These are phyloP conservation scores for Fusarium buxicola DNA, from an alignment of 2,329 filamentous ascomycete species.

Conservation along the genomic window DNA sequence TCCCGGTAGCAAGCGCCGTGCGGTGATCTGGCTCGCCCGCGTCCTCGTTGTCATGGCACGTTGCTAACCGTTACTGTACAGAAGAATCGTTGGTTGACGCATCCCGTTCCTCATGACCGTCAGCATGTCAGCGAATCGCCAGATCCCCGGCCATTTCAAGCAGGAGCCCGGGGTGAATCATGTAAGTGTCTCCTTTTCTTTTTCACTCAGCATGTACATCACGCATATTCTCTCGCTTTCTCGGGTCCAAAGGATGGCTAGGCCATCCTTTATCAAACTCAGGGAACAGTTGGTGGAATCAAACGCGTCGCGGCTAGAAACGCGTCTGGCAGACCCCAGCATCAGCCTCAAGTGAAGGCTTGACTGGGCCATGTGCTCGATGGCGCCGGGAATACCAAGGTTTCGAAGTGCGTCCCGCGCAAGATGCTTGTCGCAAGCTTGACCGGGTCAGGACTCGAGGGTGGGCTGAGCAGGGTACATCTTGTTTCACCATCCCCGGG, in stretches of 20 bases:
- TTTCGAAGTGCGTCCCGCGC: constrained; percentile 29
- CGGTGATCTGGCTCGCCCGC: constrained; percentile 26
- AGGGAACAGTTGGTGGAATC: constrained; percentile 11
- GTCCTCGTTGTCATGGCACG: constrained; percentile 21
- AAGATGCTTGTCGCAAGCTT: constrained; percentile 57
- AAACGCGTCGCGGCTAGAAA: constrained; percentile 27
- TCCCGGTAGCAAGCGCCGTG: constrained; percentile 34
- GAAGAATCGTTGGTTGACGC: constrained; percentile 31
- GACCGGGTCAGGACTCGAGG: constrained; percentile 56
- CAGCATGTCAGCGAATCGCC: constrained; percentile 48
- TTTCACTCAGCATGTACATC: constrained; percentile 3
- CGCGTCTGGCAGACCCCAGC: constrained; percentile 30
- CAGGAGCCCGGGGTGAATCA: constrained; percentile 45
- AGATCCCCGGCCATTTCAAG: constrained; percentile 47
- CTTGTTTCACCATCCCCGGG: constrained; percentile 64
- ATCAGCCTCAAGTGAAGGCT: constrained; percentile 44
- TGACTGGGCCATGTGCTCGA: constrained; percentile 24
- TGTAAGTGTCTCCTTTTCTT: constrained; percentile 44
- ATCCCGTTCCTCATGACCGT: constrained; percentile 40
- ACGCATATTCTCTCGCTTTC: background rate
- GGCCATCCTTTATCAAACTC: background rate
- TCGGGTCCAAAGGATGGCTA: background rate
- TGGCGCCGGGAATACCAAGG: constrained; percentile 38
- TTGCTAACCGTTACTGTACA: constrained; percentile 34
- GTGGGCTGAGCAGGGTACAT: constrained; percentile 61